phyloP scores from a whole-genome alignment of 169 alveolate species.

The Babesia divergens region DNA sequence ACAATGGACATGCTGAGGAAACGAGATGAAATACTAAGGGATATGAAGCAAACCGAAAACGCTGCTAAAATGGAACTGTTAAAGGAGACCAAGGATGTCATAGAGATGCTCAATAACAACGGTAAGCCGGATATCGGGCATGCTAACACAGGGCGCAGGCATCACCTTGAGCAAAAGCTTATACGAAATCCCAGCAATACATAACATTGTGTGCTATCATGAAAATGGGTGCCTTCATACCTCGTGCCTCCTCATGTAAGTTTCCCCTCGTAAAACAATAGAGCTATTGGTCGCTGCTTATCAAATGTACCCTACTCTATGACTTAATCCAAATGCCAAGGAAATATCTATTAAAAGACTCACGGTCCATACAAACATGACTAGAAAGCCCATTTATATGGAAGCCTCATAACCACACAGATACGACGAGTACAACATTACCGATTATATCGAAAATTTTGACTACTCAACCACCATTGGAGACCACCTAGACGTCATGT shows the following conservation, averaged over 20 bases:
- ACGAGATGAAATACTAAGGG: not conserved
- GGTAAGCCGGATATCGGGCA: not conserved
- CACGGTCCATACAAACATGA: not conserved
- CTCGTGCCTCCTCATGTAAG: constrained; percentile 56
- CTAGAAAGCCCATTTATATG: no score
- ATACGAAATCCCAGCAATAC: constrained; percentile 47
- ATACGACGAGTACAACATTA: constrained; percentile 51
- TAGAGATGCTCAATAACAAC: constrained; percentile 9
- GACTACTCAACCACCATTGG: constrained; percentile 46
- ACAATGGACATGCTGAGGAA: constrained; percentile 1
- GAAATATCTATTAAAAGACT: not conserved
- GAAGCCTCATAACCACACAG: constrained; percentile 2
- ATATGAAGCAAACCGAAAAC: not conserved
- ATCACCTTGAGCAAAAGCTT: constrained; percentile 20
- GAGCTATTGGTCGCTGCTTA: no score
- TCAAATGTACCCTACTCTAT: no score
- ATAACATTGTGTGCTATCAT: constrained; percentile 36
- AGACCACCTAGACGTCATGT: constrained; percentile 68
- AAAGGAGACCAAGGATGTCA: not conserved
- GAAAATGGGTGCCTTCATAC: constrained; percentile 49
- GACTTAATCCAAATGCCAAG: no score
- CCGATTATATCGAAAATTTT: constrained; percentile 59
- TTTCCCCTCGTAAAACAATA: no score
- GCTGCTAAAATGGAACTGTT: not conserved
- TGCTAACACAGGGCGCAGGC: not conserved